Evolutionary conservation across 2,329 filamentous ascomycete genomes (phyloP).

Genomic region (Myriosclerotinia duriaeana): DNA sequence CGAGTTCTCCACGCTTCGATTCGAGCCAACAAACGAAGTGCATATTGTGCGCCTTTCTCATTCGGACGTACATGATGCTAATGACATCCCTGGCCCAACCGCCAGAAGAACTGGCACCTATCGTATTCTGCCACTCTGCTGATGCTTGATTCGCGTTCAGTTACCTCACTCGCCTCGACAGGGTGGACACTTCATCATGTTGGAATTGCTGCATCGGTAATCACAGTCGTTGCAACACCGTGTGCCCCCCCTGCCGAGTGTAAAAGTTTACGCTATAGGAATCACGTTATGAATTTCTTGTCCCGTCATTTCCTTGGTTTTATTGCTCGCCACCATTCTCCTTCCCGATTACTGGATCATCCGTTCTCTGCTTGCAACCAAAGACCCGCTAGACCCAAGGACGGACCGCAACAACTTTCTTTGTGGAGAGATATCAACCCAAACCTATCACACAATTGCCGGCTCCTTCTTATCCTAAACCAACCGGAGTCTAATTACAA

Average conservation of each 20-base stretch:
- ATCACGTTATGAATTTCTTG: conserved; percentile 39
- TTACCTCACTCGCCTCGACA: conserved; percentile 29
- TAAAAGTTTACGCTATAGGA: conserved; percentile 26
- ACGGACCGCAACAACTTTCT: conserved; percentile 28
- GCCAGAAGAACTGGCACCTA: conserved; percentile 21
- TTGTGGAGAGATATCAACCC: conserved; percentile 26
- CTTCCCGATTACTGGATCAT: conserved; percentile 30
- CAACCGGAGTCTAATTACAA: conserved; percentile 30
- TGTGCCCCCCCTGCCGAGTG: conserved; percentile 32
- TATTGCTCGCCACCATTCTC: conserved; percentile 26
- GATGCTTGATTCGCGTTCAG: conserved; percentile 20
- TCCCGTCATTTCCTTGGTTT: conserved; percentile 32
- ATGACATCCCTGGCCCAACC: conserved; percentile 20
- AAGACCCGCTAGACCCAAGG: conserved; percentile 26
- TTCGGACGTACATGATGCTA: conserved; percentile 23
- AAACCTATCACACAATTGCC: conserved; percentile 32
- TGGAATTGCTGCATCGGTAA: conserved; percentile 28
- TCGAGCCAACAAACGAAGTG: conserved; percentile 34
- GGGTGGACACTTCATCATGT: conserved; percentile 26
- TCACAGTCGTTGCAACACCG: conserved; percentile 25
- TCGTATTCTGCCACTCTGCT: conserved; percentile 22
- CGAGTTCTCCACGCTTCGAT: conserved; percentile 24
- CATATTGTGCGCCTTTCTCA: conserved; percentile 33
- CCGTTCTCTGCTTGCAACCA: conserved; percentile 27
- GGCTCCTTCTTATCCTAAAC: conserved; percentile 24